Conservation (phyloP, 2,329 filamentous ascomycete genomes). For the Aspergillaceae sp. region DNA sequence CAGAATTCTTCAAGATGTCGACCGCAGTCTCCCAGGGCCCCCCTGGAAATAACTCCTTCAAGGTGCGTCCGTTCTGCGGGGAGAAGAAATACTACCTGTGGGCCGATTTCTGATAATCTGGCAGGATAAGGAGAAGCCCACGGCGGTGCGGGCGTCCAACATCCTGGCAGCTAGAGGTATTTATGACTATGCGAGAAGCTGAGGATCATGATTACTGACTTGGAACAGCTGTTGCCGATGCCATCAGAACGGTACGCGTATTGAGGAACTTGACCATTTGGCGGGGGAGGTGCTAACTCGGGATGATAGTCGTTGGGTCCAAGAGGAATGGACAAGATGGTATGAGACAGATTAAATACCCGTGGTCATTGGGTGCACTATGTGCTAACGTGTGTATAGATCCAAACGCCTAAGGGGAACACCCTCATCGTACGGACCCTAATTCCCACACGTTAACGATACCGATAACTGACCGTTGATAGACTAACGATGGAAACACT, state of each 20-base stretch:
- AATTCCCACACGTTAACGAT: slow-evolving; percentile 4
- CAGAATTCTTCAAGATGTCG: slow-evolving; percentile 39
- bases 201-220: slow-evolving; percentile 17
- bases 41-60: slow-evolving; percentile 58
- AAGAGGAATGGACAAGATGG: slow-evolving; percentile 98
- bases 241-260: slow-evolving; percentile 67
- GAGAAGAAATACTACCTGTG: slow-evolving; percentile 18
- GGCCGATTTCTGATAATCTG: slow-evolving; percentile 31
- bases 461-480: slow-evolving; percentile 22
- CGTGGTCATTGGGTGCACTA: too few relatives aligned
- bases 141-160: slow-evolving; percentile 91
- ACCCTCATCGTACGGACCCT: slow-evolving; percentile 65
- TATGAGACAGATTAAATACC: slow-evolving; percentile 19
- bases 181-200: background rate
- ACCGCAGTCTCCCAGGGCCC: slow-evolving; percentile 39
- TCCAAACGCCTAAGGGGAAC: slow-evolving; percentile 90
- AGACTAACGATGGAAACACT: slow-evolving; percentile 96
- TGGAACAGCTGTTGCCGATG: slow-evolving; percentile 81
- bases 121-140: slow-evolving; percentile 91
- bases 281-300: slow-evolving; percentile 33
- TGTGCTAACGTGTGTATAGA: slow-evolving; percentile 41
- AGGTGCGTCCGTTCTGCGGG: slow-evolving; percentile 36
- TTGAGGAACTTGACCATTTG: slow-evolving; percentile 3
- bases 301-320: slow-evolving; percentile 67
- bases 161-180: slow-evolving; percentile 93